phyloP scores from a whole-genome alignment of 2,329 filamentous ascomycete species.

The Colletotrichum sp. region DNA sequence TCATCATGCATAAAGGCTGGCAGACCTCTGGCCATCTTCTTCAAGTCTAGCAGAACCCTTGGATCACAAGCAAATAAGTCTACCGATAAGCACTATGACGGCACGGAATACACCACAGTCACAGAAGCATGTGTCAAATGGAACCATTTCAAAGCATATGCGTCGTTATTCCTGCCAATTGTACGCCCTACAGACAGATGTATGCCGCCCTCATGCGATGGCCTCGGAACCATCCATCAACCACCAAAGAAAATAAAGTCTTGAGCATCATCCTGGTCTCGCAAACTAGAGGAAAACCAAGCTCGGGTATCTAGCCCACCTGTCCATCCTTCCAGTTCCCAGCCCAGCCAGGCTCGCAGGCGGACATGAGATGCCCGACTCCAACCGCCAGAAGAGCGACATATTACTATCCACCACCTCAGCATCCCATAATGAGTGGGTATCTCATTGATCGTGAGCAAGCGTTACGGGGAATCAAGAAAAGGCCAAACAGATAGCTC shows the following conservation, averaged over 20 bases:
- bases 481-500: not conserved
- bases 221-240: not conserved
- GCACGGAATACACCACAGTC: not conserved
- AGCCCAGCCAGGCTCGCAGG: not conserved
- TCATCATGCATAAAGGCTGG: not conserved
- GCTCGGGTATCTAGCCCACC: not conserved
- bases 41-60: not conserved
- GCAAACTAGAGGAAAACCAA: not conserved
- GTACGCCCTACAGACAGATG: slow-evolving; percentile 4
- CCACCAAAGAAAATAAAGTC: not conserved
- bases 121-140: not conserved
- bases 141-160: not conserved
- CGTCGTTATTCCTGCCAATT: slow-evolving; percentile 8
- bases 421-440: slow-evolving; percentile 9
- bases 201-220: not conserved
- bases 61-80: not conserved
- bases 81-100: not conserved
- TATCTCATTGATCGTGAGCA: slow-evolving; percentile 19
- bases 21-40: not conserved
- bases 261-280: not conserved
- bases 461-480: slow-evolving; percentile 10
- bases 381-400: not conserved
- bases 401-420: slow-evolving; percentile 6
- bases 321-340: not conserved
- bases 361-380: not conserved